Evolutionary conservation across 2,329 filamentous ascomycete species (phyloP).

Genomic region (Sclerotinia glacialis): DNA sequence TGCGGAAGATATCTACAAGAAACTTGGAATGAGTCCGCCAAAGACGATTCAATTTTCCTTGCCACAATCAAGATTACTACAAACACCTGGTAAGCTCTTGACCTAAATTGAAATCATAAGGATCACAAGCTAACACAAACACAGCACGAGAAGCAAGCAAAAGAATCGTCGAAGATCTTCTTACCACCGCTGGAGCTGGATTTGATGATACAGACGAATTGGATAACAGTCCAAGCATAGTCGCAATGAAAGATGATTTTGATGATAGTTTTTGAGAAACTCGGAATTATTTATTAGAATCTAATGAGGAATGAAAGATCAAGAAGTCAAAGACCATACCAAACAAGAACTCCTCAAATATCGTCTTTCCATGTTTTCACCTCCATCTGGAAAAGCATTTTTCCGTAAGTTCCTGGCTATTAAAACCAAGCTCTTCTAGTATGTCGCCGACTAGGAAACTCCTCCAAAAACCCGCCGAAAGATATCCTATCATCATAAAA

Average conservation of each 20-base stretch:
- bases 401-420: neutral
- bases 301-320: slow-evolving; percentile 9
- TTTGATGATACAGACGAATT: slow-evolving; percentile 48
- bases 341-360: neutral
- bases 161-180: slow-evolving; percentile 76
- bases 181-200: slow-evolving; percentile 75
- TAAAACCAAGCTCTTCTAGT: neutral
- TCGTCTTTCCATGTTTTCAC: neutral
- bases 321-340: neutral
- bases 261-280: slow-evolving; percentile 57
- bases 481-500: neutral
- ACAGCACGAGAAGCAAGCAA: slow-evolving; percentile 75
- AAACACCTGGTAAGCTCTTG: slow-evolving; percentile 67
- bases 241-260: slow-evolving; percentile 61
- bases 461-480: neutral
- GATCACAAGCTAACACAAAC: slow-evolving; percentile 8
- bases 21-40: slow-evolving; percentile 76
- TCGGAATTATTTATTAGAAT: slow-evolving; percentile 26
- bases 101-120: neutral
- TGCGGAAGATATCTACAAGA: slow-evolving; percentile 55
- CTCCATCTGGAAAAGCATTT: neutral
- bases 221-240: slow-evolving; percentile 63
- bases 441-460: neutral
- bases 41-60: slow-evolving; percentile 89
- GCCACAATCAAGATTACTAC: slow-evolving; percentile 71